Base-by-base conservation (phyloP, 2,329 filamentous ascomycete species). In the Nigrospora osmanthi region DNA sequence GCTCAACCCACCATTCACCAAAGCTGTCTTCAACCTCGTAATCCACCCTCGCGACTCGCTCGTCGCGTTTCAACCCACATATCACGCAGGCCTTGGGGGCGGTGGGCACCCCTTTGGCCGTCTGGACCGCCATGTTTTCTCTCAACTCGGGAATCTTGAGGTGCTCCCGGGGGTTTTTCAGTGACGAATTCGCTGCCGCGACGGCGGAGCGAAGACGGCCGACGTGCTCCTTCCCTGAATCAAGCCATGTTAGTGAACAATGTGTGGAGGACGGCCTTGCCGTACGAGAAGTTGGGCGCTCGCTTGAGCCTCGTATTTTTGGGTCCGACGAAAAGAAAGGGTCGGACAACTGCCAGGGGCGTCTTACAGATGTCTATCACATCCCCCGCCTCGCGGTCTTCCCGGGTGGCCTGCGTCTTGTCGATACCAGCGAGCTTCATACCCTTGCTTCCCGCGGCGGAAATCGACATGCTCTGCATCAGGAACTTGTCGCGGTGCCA, bases 1-100 rank as follows among this genome's bases (percentile, higher is more conserved):
- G 84, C 38, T 96, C 89, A 36, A 85, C 73, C 91, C 91, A 97
- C 88, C 89, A 97, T 68, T 97, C 91, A 12, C 89, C 89, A 70
- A 96, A 96, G 61, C 86, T 89, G 63, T 97, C 91, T 56, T 91
- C 83, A 10, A 94, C 80, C 23, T 83, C 75, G 43, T 82, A 70
- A 57, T 95, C 89, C 32, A 93, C 77, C 58, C 83, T 88, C 16
- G 69, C 64, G 11, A 96, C 73, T 41, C 91, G 76, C 67, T 97
- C 91, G 35, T 95, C 89, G 51, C 91, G 74, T 67, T 87, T 93
- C 52, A 97, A 65, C 0, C 91, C 91, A 63, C 91, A 97, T 31
- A 97, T 70, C 42, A 90, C 77, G 66, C 91, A 97, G 1, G 83
- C 71, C 62, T 87, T 85, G 0, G 81, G 71, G 4, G 88, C 85